These are phyloP conservation scores for Suillus ampliporus DNA, from an alignment of 768 basidiomycete species.

Conservation along the genomic window DNA sequence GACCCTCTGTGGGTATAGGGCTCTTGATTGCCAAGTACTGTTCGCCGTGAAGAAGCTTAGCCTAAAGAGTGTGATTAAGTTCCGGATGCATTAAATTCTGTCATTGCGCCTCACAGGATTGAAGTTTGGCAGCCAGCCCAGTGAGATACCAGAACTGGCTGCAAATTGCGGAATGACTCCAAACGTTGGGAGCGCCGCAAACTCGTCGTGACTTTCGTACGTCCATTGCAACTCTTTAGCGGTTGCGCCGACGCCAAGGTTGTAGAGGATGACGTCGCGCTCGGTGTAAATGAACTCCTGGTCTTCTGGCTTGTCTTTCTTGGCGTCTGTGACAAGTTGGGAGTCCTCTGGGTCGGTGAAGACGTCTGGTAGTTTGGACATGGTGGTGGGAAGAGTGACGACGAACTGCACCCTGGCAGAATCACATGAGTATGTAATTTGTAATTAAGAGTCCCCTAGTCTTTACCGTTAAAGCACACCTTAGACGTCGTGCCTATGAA, in stretches of 20 bases:
- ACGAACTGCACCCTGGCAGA: slow-evolving; percentile 1
- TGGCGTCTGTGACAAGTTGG: slow-evolving; percentile 80
- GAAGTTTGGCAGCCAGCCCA: slow-evolving; percentile 94
- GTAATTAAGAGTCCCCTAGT: too few species aligned
- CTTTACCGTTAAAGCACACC: too few species aligned
- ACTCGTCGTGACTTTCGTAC: slow-evolving; percentile 88
- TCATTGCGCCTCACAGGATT: slow-evolving; percentile 70
- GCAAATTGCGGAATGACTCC: slow-evolving; percentile 93
- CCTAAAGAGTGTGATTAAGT: slow-evolving; percentile 47
- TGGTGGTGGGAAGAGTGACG: slow-evolving; percentile 16
- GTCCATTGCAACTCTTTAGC: slow-evolving; percentile 92
- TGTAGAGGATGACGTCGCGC: slow-evolving; percentile 93
- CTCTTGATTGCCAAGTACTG: slow-evolving; percentile 90
- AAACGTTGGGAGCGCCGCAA: slow-evolving; percentile 89
- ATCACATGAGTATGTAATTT: slow-evolving; percentile 8
- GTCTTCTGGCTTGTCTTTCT: slow-evolving; percentile 60
- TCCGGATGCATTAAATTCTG: slow-evolving; percentile 9
- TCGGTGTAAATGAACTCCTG: slow-evolving; percentile 80
- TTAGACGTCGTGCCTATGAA: too few species aligned
- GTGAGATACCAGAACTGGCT: slow-evolving; percentile 65
- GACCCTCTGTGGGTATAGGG: slow-evolving; percentile 85
- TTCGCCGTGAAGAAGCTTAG: slow-evolving; percentile 97
- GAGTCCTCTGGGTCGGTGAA: slow-evolving; percentile 85
- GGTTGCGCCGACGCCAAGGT: slow-evolving; percentile 92
- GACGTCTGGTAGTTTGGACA: slow-evolving; percentile 50